Conservation (phyloP, 1,284 basidiomycete species). For the Rhodotorula sp. region DNA sequence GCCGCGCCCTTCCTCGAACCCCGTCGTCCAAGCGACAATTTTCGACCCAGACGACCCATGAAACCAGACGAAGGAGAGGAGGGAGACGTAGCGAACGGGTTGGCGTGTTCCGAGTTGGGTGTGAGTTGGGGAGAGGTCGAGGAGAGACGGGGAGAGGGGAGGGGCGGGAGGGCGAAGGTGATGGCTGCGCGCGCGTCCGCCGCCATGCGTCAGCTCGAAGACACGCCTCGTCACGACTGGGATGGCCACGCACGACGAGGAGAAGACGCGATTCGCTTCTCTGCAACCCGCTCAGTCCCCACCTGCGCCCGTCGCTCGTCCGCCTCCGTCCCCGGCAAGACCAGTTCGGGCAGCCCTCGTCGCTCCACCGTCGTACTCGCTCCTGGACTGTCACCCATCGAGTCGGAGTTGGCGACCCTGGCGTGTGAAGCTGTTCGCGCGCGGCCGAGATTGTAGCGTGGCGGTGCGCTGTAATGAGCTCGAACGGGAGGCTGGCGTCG, state of each 20-base stretch:
- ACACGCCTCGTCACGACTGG: neutral
- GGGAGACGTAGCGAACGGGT: conserved; percentile 1
- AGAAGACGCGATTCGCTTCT: neutral
- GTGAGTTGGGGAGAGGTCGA: neutral
- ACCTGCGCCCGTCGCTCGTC: too few species aligned
- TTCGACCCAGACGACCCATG: conserved; percentile 23
- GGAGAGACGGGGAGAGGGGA: neutral
- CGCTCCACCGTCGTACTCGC: too few species aligned
- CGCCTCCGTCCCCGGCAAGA: too few species aligned
- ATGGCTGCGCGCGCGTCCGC: conserved; percentile 5
- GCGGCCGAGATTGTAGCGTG: too few species aligned
- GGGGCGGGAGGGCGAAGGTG: conserved; percentile 22
- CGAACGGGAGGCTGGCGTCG: too few species aligned
- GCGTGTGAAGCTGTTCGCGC: too few species aligned
- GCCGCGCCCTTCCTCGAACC: too few species aligned
- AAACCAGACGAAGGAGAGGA: conserved; percentile 5
- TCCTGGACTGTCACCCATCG: too few species aligned
- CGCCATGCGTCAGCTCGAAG: too few species aligned
- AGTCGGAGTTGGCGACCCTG: too few species aligned
- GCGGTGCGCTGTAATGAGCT: too few species aligned
- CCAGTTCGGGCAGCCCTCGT: too few species aligned
- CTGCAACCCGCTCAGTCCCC: neutral
- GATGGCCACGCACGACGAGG: neutral
- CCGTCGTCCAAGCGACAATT: conserved; percentile 19
- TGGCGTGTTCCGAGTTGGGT: conserved; percentile 1